Conservation (phyloP, 805 yeast genomes). For the Barnettozyma salicaria region DNA sequence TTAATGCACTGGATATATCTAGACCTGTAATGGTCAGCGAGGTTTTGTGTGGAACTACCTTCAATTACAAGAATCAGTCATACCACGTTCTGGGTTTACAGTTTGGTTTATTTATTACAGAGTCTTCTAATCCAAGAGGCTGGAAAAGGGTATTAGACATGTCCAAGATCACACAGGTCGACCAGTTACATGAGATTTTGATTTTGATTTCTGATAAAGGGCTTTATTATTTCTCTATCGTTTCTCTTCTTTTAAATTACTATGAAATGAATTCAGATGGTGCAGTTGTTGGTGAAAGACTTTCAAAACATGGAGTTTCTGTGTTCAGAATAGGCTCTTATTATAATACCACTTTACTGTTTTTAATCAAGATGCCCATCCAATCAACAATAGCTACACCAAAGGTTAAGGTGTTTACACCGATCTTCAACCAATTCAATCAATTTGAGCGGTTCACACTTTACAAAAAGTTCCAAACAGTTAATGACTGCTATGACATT, state of each 20-base stretch:
- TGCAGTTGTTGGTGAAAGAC: conserved; percentile 39
- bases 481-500: conserved; percentile 53
- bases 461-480: conserved; percentile 42
- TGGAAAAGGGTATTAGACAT: conserved; percentile 60
- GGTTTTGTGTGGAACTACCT: conserved; percentile 39
- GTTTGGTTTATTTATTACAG: conserved; percentile 53
- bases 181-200: conserved; percentile 52
- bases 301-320: conserved; percentile 48
- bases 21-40: conserved; percentile 32
- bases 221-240: conserved; percentile 57
- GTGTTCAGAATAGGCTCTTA: conserved; percentile 69
- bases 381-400: conserved; percentile 31
- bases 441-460: conserved; percentile 38
- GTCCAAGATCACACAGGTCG: conserved; percentile 49
- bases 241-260: conserved; percentile 55
- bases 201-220: conserved; percentile 53
- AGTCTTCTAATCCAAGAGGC: conserved; percentile 19
- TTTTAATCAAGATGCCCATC: conserved; percentile 44
- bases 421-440: conserved; percentile 47
- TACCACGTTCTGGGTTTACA: conserved; percentile 55
- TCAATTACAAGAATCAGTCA: conserved; percentile 39
- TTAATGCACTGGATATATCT: conserved; percentile 25
- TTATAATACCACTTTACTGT: conserved; percentile 51
- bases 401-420: conserved; percentile 52
- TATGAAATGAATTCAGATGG: conserved; percentile 34